Conservation (phyloP, 257 asterid genomes). For the Buddleja alternifolia region DNA sequence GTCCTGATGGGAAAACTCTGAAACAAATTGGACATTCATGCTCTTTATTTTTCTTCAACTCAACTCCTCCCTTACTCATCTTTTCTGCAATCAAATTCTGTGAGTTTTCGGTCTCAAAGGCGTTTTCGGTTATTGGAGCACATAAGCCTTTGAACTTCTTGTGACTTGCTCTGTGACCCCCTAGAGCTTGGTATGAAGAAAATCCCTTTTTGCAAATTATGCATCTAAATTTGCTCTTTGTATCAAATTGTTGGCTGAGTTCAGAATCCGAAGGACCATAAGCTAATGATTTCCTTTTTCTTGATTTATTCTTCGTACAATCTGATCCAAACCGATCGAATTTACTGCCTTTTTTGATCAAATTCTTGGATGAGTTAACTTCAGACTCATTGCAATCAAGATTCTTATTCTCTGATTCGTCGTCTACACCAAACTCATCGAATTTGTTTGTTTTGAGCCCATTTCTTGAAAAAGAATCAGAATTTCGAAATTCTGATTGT, state of each 20-base stretch:
- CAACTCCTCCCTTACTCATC: slow-evolving; percentile 7
- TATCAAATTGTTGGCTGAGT: slow-evolving; percentile 24
- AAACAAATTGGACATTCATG: slow-evolving; percentile 81
- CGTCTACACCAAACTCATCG: slow-evolving; percentile 4
- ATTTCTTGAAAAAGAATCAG: slow-evolving; percentile 32
- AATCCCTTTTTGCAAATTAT: slow-evolving; percentile 66
- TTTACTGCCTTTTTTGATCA: slow-evolving; percentile 23
- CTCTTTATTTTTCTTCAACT: slow-evolving; percentile 45
- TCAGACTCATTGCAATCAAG: slow-evolving; percentile 32
- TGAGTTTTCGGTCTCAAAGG: slow-evolving; percentile 41
- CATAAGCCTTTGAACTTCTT: slow-evolving; percentile 73
- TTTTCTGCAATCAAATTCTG: slow-evolving; percentile 35
- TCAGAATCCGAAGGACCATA: slow-evolving; percentile 22
- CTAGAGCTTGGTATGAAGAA: slow-evolving; percentile 84
- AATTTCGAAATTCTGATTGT: slow-evolving; percentile 19
- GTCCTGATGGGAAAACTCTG: slow-evolving; percentile 75
- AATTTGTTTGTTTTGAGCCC: slow-evolving; percentile 24
- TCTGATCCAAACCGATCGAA: slow-evolving; percentile 30
- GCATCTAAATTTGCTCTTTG: slow-evolving; percentile 59
- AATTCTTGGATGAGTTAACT: slow-evolving; percentile 37
- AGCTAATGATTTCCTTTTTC: slow-evolving; percentile 42
- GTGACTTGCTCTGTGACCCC: slow-evolving; percentile 95
- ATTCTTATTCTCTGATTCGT: slow-evolving; percentile 15
- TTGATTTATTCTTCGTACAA: slow-evolving; percentile 34
- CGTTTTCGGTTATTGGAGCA: slow-evolving; percentile 50